Base-by-base conservation (phyloP, 306 rosid genomes). In the Betula pendula region DNA sequence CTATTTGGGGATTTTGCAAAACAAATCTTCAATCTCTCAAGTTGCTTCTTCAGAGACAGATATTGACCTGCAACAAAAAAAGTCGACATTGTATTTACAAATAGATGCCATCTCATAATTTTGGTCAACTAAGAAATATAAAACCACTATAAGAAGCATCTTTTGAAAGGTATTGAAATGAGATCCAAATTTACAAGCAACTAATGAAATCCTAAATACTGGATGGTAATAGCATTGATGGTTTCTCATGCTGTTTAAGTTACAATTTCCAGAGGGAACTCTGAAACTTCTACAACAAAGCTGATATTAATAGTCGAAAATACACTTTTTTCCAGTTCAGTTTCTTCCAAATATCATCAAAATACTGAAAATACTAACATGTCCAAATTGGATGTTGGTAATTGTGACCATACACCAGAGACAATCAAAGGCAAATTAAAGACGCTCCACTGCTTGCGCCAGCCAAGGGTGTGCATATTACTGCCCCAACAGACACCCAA, bases 41-140 rank as follows among this genome's bases (percentile, higher is more conserved):
- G 80, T 62, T 75, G 80, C 71, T 75, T 81, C 77, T 75, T 60
- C 68, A 81, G 79, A 42, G 60, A 48, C 81, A 78, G 88, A 65
- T 85, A 80, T 71, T 77, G 50, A 17, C 70, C 88, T 82, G 88
- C 8, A 72, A 24, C 76, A 68, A 60, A 38, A 80, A 17, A 11
- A n/a, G 60, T 33, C 1, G 49, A 47, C 31, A 72, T 31, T 2
- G 29, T 14, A 17, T 19, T 17, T 55, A 17, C 14, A 8, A 59
- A 29, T n/a, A 48, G 24, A 12, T 45, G 35, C 31, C 29, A 42
- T 35, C 31, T 22, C 31, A 24, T 24, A 27, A 24, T 56, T 56
- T 56, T 56, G 33, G 33, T 6, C 6, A 19, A 35, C 12, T 17
- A 35, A 33, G 45, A 44, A 75, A 14, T 59, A 4, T 14, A 44